phyloP scores from a whole-genome alignment of 2,329 filamentous ascomycete species.

The Penicillium fuscoglaucum region DNA sequence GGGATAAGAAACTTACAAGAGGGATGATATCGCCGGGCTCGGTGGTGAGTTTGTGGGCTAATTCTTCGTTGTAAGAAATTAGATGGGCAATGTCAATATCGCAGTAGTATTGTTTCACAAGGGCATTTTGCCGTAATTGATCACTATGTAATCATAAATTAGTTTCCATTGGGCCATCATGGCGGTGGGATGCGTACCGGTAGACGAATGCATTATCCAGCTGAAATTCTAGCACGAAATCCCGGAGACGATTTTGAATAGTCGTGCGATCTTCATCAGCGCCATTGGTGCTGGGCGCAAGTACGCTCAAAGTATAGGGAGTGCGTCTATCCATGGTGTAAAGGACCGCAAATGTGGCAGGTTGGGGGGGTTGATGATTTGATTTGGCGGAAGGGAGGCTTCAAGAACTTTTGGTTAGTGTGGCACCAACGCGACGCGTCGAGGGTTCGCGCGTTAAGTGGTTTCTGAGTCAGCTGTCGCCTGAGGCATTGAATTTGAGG shows the following conservation, averaged over 20 bases:
- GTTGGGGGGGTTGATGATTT: constrained; percentile 18
- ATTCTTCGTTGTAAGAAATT: constrained; percentile 93
- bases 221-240: constrained; percentile 91
- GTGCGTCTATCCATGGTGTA: constrained; percentile 78
- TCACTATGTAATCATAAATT: constrained; percentile 59
- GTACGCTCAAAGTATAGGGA: constrained; percentile 81
- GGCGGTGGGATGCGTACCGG: constrained; percentile 57
- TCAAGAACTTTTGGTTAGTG: constrained; percentile 29
- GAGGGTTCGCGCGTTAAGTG: constrained; percentile 42
- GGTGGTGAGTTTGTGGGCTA: constrained; percentile 84
- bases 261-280: constrained; percentile 69
- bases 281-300: constrained; percentile 65
- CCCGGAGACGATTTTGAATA: constrained; percentile 76
- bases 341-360: constrained; percentile 18
- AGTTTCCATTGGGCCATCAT: constrained; percentile 8
- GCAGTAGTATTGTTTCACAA: constrained; percentile 92
- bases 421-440: constrained; percentile 41
- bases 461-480: constrained; percentile 25
- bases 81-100: constrained; percentile 94
- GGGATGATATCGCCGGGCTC: constrained; percentile 93
- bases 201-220: constrained; percentile 95
- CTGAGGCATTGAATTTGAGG: not conserved
- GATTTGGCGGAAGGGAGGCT: constrained; percentile 22
- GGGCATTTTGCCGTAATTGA: constrained; percentile 90
- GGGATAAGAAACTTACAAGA: constrained; percentile 59